Base-by-base conservation (phyloP, 2,329 filamentous ascomycete genomes). In the Fusarium pseudonygamai region DNA sequence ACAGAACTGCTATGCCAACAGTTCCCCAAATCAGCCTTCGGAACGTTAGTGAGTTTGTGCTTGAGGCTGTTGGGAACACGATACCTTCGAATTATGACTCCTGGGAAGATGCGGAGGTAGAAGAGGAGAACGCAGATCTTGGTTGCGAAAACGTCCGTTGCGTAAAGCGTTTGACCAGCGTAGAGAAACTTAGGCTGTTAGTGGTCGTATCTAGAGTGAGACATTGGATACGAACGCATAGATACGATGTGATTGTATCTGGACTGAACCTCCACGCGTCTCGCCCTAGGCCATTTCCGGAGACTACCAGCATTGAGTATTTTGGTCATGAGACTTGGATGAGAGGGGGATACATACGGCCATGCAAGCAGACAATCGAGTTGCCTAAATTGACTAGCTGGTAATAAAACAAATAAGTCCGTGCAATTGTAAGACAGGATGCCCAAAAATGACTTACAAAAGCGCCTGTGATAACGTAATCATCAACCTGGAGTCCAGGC, bases 91-190 rank as follows among this genome's bases (percentile, higher is more conserved):
- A 57, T 43, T 3, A 32, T 16, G 11, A 46, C 42, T 16, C 56
- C 59, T 0, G 60, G 70, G 7, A 73, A 72, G n/a, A 73, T 69
- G 1, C 69, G 60, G 7, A 73, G 69, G 30, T 60, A 73, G 18
- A 73, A 72, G 28, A 72, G 70, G 0, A 72, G 32, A 18, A 73
- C 53, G 9, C 64, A 64, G 7, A 72, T 64, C 6, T 73, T 73
- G 22, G 67, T 56, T 6, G 47, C 45, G 5, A 71, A 69, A 6
- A 72, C 46, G 12, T 73, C 69, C 4, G 43, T 39, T 10, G 66
- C 61, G 30, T 73, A 72, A 4, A 73, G 45, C 3, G 59, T 58
- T 10, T 72, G 68, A 2, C 59, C 45, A 1, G 61, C 55, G n/a
- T 72, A 73, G 10, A 73, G 62, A 1, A 46, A 67, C 49, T 69